phyloP scores from a whole-genome alignment of 73 alveolate genomes.

The Paramecium sexaurelia region DNA sequence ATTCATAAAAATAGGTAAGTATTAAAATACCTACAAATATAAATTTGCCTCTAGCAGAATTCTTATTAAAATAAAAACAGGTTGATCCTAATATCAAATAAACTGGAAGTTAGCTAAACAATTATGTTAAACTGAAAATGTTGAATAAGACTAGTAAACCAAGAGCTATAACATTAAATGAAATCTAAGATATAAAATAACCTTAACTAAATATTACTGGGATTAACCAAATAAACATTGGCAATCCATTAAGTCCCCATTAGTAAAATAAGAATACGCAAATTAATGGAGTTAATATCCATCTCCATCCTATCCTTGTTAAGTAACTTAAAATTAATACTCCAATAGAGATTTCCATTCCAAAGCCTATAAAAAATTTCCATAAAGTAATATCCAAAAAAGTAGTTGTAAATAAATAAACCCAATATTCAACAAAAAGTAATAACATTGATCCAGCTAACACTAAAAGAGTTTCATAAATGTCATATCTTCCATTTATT shows the following conservation, averaged over 20 bases:
- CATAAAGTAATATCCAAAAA: background rate
- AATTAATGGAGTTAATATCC: background rate
- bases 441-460: background rate
- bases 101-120: background rate
- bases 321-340: background rate
- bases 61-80: background rate
- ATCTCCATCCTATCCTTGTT: background rate
- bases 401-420: background rate
- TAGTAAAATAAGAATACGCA: background rate
- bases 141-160: background rate
- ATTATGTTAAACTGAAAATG: background rate
- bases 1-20: background rate
- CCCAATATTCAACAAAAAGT: background rate
- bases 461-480: background rate
- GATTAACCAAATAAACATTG: background rate
- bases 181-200: background rate
- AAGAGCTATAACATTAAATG: background rate
- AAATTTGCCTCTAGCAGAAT: background rate
- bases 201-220: background rate
- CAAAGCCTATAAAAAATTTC: background rate
- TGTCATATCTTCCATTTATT: background rate
- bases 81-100: background rate
- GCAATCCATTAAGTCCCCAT: background rate
- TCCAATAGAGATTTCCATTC: background rate
- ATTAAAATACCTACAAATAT: background rate